Evolutionary conservation across 2,329 filamentous ascomycete genomes (phyloP), one percentile per base, ranked within the genome.

Genomic region (Calonectria crousiana): DNA sequence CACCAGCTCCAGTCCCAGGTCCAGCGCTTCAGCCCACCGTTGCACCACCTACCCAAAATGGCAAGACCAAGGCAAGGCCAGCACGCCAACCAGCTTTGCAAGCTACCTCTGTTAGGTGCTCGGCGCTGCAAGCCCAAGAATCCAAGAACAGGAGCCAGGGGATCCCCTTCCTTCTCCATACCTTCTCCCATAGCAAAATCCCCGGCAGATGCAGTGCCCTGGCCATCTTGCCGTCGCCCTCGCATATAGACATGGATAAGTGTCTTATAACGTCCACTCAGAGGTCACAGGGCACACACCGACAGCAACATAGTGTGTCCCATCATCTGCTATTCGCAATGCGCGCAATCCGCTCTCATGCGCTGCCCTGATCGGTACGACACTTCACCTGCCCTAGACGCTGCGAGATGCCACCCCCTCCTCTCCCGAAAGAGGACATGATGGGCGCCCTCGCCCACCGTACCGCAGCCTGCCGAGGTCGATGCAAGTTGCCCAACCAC

Each of bases 341-440:
- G 36, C 69, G 52, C 36, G 36, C 49, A 51, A 65, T 73, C 53
- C 75, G 78, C 56, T 11, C 20, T 18, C 2, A 16, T 28, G 56
- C 56, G 56, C 23, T 36, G 56, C 56, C 67, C 74, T 80, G 78
- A 79, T 79, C 72, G 62, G 68, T 69, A 47, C 73, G 69, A 10
- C 75, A 28, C 47, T 47, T 76, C 68, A 58, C 69, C 65, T 52
- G 49, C 62, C 56, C 56, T 56, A 36, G 36, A 53, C 76, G 66
- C 71, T 56, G 71, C 62, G 74, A 67, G 34, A 60, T 23, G 60
- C 44, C 47, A 49, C 47, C 73, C 66, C 60, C 68, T 62, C 67
- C 76, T 68, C 67, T 52, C 32, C 64, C 67, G 34, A 68, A 74
- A 72, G 36, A 44, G 49, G 69, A 32, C 72, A 72, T 68, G 53